These are phyloP conservation scores for Trematosphaeria pertusa DNA, from an alignment of 2,329 filamentous ascomycete genomes.

Conservation along the genomic window DNA sequence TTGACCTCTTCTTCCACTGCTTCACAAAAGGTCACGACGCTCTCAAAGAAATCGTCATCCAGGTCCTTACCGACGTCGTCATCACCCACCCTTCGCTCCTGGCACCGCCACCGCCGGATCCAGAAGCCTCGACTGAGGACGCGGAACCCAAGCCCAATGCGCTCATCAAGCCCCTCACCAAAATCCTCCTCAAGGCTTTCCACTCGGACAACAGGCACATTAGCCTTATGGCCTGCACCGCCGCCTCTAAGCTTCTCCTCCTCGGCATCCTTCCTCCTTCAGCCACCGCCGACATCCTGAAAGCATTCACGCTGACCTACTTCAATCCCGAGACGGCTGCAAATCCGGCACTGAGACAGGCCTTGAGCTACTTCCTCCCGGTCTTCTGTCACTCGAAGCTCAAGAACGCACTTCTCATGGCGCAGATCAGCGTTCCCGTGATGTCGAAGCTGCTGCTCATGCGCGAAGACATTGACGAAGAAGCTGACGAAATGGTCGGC, in stretches of 20 bases:
- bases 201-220: conserved; percentile 71
- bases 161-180: conserved; percentile 71
- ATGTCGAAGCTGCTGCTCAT: conserved; percentile 71
- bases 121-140: conserved; percentile 52
- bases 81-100: conserved; percentile 86
- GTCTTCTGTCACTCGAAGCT: conserved; percentile 88
- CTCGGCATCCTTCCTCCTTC: conserved; percentile 68
- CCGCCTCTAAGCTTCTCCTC: conserved; percentile 85
- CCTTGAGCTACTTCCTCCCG: conserved; percentile 90
- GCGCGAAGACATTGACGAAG: conserved; percentile 70
- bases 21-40: conserved; percentile 91
- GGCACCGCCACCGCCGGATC: conserved; percentile 57
- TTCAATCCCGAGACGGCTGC: conserved; percentile 83
- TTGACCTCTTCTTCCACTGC: conserved; percentile 93
- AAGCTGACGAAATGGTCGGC: conserved; percentile 74
- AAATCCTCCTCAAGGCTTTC: conserved; percentile 84
- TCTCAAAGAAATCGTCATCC: conserved; percentile 86
- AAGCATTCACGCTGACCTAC: conserved; percentile 82
- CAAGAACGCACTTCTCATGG: conserved; percentile 85
- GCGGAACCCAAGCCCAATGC: conserved; percentile 37
- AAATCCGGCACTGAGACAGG: conserved; percentile 85
- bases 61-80: conserved; percentile 92
- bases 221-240: conserved; percentile 80
- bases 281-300: conserved; percentile 72
- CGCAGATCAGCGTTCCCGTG: conserved; percentile 73